Conservation (phyloP, 257 asterid genomes). For the Solanum clarkiae region DNA sequence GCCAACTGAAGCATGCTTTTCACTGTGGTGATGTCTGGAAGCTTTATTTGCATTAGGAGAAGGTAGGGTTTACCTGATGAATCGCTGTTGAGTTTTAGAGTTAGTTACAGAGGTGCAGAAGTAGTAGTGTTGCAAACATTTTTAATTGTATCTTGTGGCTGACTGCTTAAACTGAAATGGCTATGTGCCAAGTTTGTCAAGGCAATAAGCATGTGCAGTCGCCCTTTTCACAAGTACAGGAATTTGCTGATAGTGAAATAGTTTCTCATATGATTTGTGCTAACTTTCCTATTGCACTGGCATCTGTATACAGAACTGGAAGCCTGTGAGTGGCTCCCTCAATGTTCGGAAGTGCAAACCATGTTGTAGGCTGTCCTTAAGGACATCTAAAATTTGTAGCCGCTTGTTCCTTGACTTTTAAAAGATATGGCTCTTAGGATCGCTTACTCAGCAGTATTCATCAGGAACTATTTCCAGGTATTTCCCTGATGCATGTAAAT, state of each 20-base stretch:
- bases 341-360: not conserved
- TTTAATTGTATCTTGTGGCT: not conserved
- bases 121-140: not conserved
- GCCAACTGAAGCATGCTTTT: not conserved
- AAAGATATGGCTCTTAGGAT: conserved; percentile 87
- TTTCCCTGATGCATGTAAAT: not conserved
- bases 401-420: conserved; percentile 35
- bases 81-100: not conserved
- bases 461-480: conserved; percentile 81
- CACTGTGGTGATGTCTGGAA: not conserved
- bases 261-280: not conserved
- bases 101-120: not conserved
- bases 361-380: not conserved
- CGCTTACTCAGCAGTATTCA: conserved; percentile 63
- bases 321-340: not conserved
- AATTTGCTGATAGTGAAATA: not conserved
- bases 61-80: not conserved
- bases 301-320: not conserved
- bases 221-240: not conserved
- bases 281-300: not conserved
- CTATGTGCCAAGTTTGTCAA: not conserved
- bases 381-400: not conserved
- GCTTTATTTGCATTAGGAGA: not conserved
- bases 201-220: not conserved
- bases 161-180: not conserved